Conservation (phyloP, 2,329 filamentous ascomycete genomes). For the Ophiostoma ips region DNA sequence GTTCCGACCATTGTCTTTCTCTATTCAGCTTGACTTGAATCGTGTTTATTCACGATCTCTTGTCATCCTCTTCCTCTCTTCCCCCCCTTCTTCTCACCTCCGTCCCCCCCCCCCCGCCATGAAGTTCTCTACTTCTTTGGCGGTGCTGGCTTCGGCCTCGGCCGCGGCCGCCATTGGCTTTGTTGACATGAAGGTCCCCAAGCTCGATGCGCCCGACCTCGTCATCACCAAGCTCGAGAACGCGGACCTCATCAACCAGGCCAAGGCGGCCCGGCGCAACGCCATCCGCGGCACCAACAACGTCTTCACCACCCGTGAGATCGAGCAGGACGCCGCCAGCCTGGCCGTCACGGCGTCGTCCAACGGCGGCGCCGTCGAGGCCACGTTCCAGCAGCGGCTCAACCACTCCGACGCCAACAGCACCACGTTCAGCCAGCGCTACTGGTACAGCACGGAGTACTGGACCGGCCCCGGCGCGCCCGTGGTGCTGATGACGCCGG, state of each 20-base stretch:
- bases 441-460: constrained; percentile 27
- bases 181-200: constrained; percentile 6
- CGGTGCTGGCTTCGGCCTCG: constrained; percentile 3
- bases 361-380: background rate
- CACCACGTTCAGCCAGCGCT: constrained; percentile 28
- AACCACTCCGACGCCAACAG: constrained; percentile 26
- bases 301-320: background rate
- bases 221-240: background rate
- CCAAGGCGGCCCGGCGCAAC: background rate
- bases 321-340: background rate
- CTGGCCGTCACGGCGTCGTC: background rate
- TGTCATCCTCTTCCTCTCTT: background rate
- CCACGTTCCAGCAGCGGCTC: constrained; percentile 26
- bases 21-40: no score
- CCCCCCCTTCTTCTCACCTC: background rate
- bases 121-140: constrained; percentile 1
- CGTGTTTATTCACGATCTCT: no score
- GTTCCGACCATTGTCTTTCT: background rate
- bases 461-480: constrained; percentile 28
- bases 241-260: background rate
- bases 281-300: constrained; percentile 8
- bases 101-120: background rate
- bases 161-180: constrained; percentile 1
- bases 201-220: background rate
- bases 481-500: constrained; percentile 27